Evolutionary conservation across 768 basidiomycete genomes (phyloP), one percentile per base, ranked within the genome.

Genomic region (Leccinum obscurum): DNA sequence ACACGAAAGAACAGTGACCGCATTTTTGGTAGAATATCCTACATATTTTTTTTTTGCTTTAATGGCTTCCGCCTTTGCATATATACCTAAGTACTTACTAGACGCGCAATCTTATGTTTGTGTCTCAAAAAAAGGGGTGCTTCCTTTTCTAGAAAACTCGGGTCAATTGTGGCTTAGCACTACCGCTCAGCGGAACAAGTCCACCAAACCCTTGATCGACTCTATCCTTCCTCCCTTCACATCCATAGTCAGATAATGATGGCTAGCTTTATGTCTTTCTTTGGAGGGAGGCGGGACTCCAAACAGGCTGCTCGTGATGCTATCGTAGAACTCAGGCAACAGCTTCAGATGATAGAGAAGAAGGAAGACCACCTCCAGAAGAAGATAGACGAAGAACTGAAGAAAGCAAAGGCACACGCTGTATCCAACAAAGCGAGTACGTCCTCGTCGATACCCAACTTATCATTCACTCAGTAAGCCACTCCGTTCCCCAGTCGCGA

Each of bases 341-440:
- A 98, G 74, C 83, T 98, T 63, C 86, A 93, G 77, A 90, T 96
- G 88, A 87, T 98, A 66, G 95, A 98, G 85, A 99, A 98, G 93
- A 98, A 96, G 82, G 97, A 98, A 80, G 96, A 98, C 75, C 83
- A 92, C 75, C 79, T 98, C 62, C 89, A 90, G 82, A 95, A 92
- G 85, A 94, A 95, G 86, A 92, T 97, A 65, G 94, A 96, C 56
- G 94, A 97, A 64, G 96, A 98, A 70, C 65, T 86, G 68, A 88
- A 87, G 83, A 96, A 93, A 79, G 97, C 97, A 15, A 89, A 84
- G 74, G 85, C 88, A 34, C 97, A 98, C 74, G 95, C 93, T 50
- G 92, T 96, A 53, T 85, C 89, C 55, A 98, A 98, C 75, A 96
- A 96, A 80, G 75, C 86, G 69, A 87, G 96, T 98, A 73, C 73